Evolutionary conservation across 1,284 basidiomycete genomes (phyloP), one percentile per base, ranked within the genome.

Genomic region (Rugosomyces carneus): DNA sequence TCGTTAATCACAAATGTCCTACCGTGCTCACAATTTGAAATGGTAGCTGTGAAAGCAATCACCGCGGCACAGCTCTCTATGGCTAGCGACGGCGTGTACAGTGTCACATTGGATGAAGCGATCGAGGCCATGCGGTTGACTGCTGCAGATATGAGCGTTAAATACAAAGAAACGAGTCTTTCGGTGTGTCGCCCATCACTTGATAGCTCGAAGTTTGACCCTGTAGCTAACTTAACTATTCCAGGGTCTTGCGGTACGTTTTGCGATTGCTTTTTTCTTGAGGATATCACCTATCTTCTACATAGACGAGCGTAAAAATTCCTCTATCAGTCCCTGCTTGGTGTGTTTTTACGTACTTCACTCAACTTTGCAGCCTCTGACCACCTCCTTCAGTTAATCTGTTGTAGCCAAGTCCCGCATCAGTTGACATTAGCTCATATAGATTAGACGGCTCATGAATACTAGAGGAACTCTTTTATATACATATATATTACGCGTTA

Each of bases 81-180:
- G 76, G 92, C 93, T 1, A 89, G 86, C 51, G 78, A 88, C 57
- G 93, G 91, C 0, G 77, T 89, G 5, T 91, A 93, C 59, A 81
- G 83, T 23, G 90, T 95, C 38, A 89, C 86, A 0, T 72, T 98
- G 19, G 94, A 98, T 60, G 93, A 97, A 63, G 94, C 94, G 0
- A 97, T 98, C 47, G 89, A 93, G 60, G 95, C 94, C 1, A 96
- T 96, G 89, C 75, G 92, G 29, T 67, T 95, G 32, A 97, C 94
- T 0, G 94, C 94, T 21, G 70, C 75, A 18, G 85, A 89, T 60
- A 90, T 92, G 88, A 89, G 85, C 53, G 78, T 86, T 49, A 88
- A 91, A 60, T 92, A 94, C 63, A 94, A 94, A 63, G 93, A 95
- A 68, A 95, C 93, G 1, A 90, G 86, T 64, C 76, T 93, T 53